phyloP scores from a whole-genome alignment of 2,329 filamentous ascomycete genomes.

The Pleoardoris graminearum region DNA sequence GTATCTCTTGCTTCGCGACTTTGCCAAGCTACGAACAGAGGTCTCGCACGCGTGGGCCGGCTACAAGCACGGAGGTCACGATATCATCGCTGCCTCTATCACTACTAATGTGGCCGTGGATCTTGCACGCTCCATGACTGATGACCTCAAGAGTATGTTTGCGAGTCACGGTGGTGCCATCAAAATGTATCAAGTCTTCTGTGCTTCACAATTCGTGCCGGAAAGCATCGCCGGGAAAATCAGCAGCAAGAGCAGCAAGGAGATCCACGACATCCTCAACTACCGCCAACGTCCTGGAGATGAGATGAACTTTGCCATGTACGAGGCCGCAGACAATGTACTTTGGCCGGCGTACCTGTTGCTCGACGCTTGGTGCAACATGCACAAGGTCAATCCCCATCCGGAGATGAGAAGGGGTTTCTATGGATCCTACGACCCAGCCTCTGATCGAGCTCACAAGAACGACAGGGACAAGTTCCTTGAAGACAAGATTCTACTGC shows the following conservation, averaged over 20 bases:
- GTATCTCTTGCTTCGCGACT: conserved; percentile 15
- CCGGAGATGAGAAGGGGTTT: conserved; percentile 33
- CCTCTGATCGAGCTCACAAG: conserved; percentile 33
- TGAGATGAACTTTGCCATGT: conserved; percentile 21
- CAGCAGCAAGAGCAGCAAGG: background rate
- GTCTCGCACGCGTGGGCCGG: conserved; percentile 16
- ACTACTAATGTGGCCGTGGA: conserved; percentile 25
- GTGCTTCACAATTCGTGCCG: conserved; percentile 4
- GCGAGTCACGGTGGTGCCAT: conserved; percentile 9
- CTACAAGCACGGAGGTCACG: conserved; percentile 16
- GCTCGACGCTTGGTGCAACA: conserved; percentile 26
- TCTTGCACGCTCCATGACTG: conserved; percentile 20
- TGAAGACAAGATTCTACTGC: conserved; percentile 42
- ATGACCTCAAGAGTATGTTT: conserved; percentile 14
- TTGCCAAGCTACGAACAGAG: conserved; percentile 16
- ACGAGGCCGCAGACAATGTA: conserved; percentile 12
- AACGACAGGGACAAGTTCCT: conserved; percentile 34
- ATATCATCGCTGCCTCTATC: conserved; percentile 21
- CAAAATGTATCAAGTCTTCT: conserved; percentile 17
- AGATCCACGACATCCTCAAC: background rate
- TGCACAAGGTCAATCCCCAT: conserved; percentile 21
- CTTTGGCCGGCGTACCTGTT: conserved; percentile 8
- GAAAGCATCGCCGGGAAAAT: background rate
- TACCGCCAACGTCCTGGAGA: conserved; percentile 9
- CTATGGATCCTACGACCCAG: conserved; percentile 37